Base-by-base conservation (phyloP, 192 early-diverging fungal genomes). In the Backusella australiensis region DNA sequence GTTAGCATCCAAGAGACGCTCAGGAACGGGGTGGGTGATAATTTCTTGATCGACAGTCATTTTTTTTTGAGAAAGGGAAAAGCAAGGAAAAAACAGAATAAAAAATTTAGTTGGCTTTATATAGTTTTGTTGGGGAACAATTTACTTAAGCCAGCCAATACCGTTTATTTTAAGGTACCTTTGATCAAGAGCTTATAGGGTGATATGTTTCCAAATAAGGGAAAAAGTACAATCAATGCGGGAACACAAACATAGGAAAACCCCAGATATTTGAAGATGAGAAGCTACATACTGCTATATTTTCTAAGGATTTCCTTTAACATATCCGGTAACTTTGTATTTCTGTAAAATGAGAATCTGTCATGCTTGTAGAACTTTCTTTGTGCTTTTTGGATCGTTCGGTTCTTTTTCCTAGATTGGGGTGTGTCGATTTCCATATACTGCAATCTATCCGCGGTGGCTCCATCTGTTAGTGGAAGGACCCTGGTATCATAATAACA, bases 1-100 rank as follows among this genome's bases (percentile, higher is more conserved):
- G 8, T 78, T 23, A 7, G 83, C 6, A 77, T 89, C 82, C 34
- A 87, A 84, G 23, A 95, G 90, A 78, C 94, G 87, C 71, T 83
- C 82, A 32, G 91, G 94, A 35, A 91, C 87, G 32, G 81, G 86
- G 74, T 87, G 79, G 66, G 78, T 69, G 14, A 39, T 23, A 39
- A 56, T 39, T 15, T 74, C n/a, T 29, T 74, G 53, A 32, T 56
- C 36, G 52, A 41, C 34, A 29, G 56, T 65, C 72, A 74, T 74
- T 17, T 21, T 6, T 41, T 44, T 69, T 39, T 39, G 68, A 23
- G 70, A 44, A 32, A 71, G 42, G 42, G 38, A 74, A 65, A 41
- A 74, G 56, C 56, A 63, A 74, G 34, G 9, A 56, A 65, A 65
- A 65, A 29, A 29, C n/a, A 39, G 35, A 65, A 56, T 32, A 23